Conservation (phyloP, 2,329 filamentous ascomycete genomes). For the Aspergillus thermomutatus region DNA sequence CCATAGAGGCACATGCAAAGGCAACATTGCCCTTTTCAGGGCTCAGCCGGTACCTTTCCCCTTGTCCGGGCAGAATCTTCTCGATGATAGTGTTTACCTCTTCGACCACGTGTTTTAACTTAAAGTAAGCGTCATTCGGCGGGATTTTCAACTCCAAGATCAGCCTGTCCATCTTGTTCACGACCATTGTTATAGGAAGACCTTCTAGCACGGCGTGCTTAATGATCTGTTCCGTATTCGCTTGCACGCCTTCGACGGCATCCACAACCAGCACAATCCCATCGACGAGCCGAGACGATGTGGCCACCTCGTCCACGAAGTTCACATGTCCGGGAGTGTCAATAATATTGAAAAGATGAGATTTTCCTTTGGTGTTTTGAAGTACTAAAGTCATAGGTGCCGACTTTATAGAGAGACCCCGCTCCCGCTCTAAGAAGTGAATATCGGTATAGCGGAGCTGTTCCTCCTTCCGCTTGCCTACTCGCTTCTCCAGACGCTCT, state of each 20-base stretch:
- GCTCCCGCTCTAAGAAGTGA: slow-evolving; percentile 81
- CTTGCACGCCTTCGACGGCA: slow-evolving; percentile 97
- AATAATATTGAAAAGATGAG: slow-evolving; percentile 88
- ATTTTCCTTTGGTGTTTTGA: slow-evolving; percentile 86
- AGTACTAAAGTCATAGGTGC: slow-evolving; percentile 92
- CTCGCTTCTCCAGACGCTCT: slow-evolving; percentile 73
- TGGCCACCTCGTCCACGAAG: slow-evolving; percentile 95
- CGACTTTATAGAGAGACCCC: slow-evolving; percentile 87
- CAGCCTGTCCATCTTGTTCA: slow-evolving; percentile 97
- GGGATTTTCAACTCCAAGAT: slow-evolving; percentile 93
- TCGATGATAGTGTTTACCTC: slow-evolving; percentile 97
- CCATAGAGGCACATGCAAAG: slow-evolving; percentile 89
- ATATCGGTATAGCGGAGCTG: slow-evolving; percentile 94
- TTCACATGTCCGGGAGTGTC: slow-evolving; percentile 98
- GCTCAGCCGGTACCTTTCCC: slow-evolving; percentile 76
- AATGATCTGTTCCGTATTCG: slow-evolving; percentile 96
- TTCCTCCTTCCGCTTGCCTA: slow-evolving; percentile 78
- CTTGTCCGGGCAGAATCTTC: slow-evolving; percentile 75
- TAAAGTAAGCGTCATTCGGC: slow-evolving; percentile 95
- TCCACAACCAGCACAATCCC: slow-evolving; percentile 92
- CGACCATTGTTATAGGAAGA: slow-evolving; percentile 79
- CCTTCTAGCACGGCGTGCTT: slow-evolving; percentile 90
- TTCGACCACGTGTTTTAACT: slow-evolving; percentile 97
- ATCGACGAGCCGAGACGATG: slow-evolving; percentile 80
- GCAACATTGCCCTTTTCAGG: slow-evolving; percentile 98